Evolutionary conservation across 148 eudicot species (phyloP).

Genomic region (Camellia sinensis): DNA sequence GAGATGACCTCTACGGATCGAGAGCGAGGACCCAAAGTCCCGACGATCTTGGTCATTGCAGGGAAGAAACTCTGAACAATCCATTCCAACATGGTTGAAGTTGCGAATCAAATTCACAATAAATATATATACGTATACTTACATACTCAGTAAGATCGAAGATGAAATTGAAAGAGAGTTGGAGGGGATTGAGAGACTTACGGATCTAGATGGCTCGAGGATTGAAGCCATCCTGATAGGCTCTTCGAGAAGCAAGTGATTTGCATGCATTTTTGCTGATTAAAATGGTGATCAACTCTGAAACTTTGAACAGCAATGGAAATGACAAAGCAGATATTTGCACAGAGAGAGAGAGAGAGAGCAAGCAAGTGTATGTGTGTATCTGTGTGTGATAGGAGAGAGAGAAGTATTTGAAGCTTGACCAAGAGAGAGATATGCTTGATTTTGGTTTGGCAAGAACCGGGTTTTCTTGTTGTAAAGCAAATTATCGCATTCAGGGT

Average conservation of each 20-base stretch:
- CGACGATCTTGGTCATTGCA: constrained; percentile 97
- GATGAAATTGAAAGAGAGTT: background rate
- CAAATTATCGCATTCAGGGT: background rate
- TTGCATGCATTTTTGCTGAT: constrained; percentile 62
- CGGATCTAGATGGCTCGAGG: constrained; percentile 90
- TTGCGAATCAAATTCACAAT: constrained; percentile 2
- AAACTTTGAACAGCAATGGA: background rate
- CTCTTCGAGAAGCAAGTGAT: constrained; percentile 88
- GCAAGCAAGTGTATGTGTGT: constrained; percentile 1
- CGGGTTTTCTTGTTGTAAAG: background rate
- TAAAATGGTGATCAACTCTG: background rate
- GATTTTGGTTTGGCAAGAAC: background rate
- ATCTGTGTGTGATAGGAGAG: background rate
- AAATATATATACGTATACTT: background rate
- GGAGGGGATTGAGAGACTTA: constrained; percentile 18
- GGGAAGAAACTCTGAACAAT: constrained; percentile 65
- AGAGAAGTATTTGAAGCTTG: background rate
- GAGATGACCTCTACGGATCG: constrained; percentile 74
- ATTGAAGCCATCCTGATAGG: constrained; percentile 96
- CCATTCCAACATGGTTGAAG: background rate
- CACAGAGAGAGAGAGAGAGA: background rate
- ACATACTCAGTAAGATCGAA: background rate
- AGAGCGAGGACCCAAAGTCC: constrained; percentile 90
- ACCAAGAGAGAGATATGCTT: background rate
- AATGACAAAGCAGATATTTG: background rate